A percentile compares a stretch with the other conserved stretches of the same genome.
Conservation (phyloP, 768 basidiomycete genomes). For the Rhodotorula toruloides region DNA sequence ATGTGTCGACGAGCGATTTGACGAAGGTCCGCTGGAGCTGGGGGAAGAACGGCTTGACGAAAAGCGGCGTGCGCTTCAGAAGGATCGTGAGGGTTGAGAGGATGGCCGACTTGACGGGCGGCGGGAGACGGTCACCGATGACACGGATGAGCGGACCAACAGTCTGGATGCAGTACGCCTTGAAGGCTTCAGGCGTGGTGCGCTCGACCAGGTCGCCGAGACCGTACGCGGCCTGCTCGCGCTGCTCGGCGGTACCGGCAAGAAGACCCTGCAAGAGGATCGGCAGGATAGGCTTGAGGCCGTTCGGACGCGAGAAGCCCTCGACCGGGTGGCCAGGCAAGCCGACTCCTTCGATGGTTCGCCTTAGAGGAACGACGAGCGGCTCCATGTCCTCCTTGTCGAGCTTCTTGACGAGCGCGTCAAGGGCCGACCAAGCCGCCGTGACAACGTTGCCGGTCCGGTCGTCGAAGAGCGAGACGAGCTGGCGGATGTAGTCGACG, state of each 20-base stretch:
- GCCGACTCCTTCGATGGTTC: conserved; percentile 79
- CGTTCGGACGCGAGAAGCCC: conserved; percentile 74
- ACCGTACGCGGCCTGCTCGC: conserved; percentile 88
- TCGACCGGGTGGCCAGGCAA: conserved; percentile 70
- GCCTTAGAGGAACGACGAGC: conserved; percentile 77
- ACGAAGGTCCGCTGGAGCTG: conserved; percentile 94
- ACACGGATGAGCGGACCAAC: conserved; percentile 74
- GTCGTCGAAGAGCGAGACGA: conserved; percentile 79
- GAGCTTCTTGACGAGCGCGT: conserved; percentile 78
- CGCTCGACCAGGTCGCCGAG: conserved; percentile 92
- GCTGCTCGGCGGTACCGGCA: conserved; percentile 77
- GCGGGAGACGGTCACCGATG: conserved; percentile 58
- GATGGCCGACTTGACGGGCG: conserved; percentile 87
- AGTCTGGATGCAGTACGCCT: conserved; percentile 90
- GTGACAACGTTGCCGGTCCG: conserved; percentile 55
- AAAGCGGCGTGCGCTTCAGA: conserved; percentile 74
- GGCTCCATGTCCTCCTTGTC: conserved; percentile 90
- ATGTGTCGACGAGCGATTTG: conserved; percentile 77
- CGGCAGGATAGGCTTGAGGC: conserved; percentile 72
- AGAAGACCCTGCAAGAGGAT: conserved; percentile 63
- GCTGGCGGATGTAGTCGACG: conserved; percentile 87
- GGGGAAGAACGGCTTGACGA: conserved; percentile 97
- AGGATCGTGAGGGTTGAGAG: conserved; percentile 77
- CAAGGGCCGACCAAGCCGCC: conserved; percentile 75
- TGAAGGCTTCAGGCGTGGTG: conserved; percentile 78